phyloP scores from a whole-genome alignment of 208 protist genomes.

The Leptomonas seymouri region DNA sequence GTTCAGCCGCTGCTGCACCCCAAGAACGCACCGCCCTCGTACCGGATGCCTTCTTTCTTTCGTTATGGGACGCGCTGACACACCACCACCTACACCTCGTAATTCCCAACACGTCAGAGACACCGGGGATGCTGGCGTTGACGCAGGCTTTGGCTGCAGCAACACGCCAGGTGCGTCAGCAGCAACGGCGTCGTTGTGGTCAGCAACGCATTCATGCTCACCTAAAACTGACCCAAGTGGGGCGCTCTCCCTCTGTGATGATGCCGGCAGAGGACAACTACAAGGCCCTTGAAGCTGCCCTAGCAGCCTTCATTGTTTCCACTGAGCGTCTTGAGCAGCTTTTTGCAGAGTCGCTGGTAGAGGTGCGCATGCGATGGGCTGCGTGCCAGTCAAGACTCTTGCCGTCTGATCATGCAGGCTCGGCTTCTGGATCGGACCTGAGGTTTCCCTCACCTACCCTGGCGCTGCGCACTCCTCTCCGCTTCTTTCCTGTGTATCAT shows the following conservation, averaged over 20 bases:
- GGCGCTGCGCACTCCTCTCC: neutral
- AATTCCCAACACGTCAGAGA: constrained; percentile 41
- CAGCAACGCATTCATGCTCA: neutral
- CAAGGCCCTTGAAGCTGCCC: neutral
- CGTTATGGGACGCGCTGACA: constrained; percentile 47
- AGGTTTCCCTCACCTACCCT: neutral
- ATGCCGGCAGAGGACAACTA: neutral
- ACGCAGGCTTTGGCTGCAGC: neutral
- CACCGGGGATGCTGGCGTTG: constrained; percentile 9
- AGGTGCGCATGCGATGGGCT: constrained; percentile 8
- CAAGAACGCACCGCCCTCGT: constrained; percentile 14
- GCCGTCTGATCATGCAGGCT: neutral
- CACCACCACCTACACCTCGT: constrained; percentile 56
- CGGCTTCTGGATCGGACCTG: neutral
- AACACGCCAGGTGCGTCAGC: neutral
- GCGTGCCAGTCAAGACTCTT: neutral
- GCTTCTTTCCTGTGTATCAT: constrained; percentile 24
- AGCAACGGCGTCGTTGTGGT: neutral
- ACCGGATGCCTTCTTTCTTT: constrained; percentile 59
- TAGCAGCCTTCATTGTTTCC: constrained; percentile 22
- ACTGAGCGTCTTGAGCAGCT: constrained; percentile 26
- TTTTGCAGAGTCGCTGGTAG: constrained; percentile 25
- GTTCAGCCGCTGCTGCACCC: neutral
- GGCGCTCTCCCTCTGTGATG: too few species aligned
- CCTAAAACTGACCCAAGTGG: too few species aligned